Percentiles rank a stretch among this genome's conserved stretches.
Conservation (phyloP, 1,284 basidiomycete genomes). For the Prillingera fragicola region DNA sequence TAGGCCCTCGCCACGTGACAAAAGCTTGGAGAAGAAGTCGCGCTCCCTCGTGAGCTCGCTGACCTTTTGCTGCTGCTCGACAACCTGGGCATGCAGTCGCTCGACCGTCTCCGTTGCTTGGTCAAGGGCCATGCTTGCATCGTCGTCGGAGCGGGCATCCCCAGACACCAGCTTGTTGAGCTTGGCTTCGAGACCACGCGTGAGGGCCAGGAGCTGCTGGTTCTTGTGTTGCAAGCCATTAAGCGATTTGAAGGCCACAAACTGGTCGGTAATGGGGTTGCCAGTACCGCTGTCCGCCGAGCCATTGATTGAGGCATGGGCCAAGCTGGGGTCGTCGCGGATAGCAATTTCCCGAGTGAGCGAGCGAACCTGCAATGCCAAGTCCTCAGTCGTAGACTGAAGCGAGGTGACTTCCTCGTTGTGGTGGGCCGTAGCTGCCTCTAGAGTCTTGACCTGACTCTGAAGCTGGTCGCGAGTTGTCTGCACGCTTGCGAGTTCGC, state of each 20-base stretch:
- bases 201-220: slow-evolving; percentile 74
- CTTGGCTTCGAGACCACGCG: slow-evolving; percentile 69
- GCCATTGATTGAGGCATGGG: slow-evolving; percentile 62
- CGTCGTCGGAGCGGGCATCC: slow-evolving; percentile 58
- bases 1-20: slow-evolving; percentile 48
- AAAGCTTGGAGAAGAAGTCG: slow-evolving; percentile 74
- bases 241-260: slow-evolving; percentile 82
- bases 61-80: slow-evolving; percentile 61
- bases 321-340: slow-evolving; percentile 71
- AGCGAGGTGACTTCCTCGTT: slow-evolving; percentile 66
- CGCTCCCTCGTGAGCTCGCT: slow-evolving; percentile 79
- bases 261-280: slow-evolving; percentile 81
- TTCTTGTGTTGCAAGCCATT: slow-evolving; percentile 82
- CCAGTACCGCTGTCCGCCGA: slow-evolving; percentile 47
- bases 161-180: slow-evolving; percentile 66
- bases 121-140: slow-evolving; percentile 61
- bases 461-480: slow-evolving; percentile 56
- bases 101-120: slow-evolving; percentile 68
- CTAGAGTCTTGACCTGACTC: slow-evolving; percentile 47
- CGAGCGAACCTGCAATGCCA: slow-evolving; percentile 75
- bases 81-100: slow-evolving; percentile 68
- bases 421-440: slow-evolving; percentile 60
- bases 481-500: slow-evolving; percentile 64
- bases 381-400: slow-evolving; percentile 72
- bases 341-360: slow-evolving; percentile 74